Evolutionary conservation across 2,329 filamentous ascomycete species (phyloP).

Genomic region (Colletotrichum orchidophilum): DNA sequence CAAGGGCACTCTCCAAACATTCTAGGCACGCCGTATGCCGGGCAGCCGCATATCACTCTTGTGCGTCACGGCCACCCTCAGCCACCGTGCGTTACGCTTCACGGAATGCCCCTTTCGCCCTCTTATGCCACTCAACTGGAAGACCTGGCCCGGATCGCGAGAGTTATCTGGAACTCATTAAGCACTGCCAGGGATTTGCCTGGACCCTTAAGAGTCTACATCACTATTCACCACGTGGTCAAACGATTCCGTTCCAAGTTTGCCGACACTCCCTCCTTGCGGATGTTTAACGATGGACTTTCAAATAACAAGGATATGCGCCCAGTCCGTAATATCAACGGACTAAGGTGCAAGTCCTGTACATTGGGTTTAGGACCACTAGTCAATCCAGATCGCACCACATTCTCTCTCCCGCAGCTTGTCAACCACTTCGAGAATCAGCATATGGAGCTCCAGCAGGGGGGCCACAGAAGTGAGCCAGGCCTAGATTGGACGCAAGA

Average conservation of each 20-base stretch:
- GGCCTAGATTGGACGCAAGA: conserved; percentile 55
- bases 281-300: conserved; percentile 67
- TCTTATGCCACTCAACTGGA: conserved; percentile 56
- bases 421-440: conserved; percentile 64
- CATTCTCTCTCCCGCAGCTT: conserved; percentile 67
- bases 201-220: conserved; percentile 68
- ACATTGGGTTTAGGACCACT: conserved; percentile 39
- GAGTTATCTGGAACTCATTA: conserved; percentile 71
- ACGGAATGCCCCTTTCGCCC: background rate
- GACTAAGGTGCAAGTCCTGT: conserved; percentile 66
- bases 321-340: conserved; percentile 62
- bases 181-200: conserved; percentile 69
- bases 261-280: conserved; percentile 63
- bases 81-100: background rate
- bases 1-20: background rate
- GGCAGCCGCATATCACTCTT: background rate
- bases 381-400: conserved; percentile 43
- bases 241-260: conserved; percentile 67
- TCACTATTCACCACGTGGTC: conserved; percentile 71
- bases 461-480: background rate
- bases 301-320: conserved; percentile 67
- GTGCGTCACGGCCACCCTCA: background rate
- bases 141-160: conserved; percentile 62
- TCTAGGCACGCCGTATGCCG: background rate
- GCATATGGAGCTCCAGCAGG: conserved; percentile 39